A percentile compares a stretch with the other conserved stretches of the same genome.
These are phyloP conservation scores for Hansenula sp. DNA, from an alignment of 1,139 yeast species.

Conservation along the genomic window DNA sequence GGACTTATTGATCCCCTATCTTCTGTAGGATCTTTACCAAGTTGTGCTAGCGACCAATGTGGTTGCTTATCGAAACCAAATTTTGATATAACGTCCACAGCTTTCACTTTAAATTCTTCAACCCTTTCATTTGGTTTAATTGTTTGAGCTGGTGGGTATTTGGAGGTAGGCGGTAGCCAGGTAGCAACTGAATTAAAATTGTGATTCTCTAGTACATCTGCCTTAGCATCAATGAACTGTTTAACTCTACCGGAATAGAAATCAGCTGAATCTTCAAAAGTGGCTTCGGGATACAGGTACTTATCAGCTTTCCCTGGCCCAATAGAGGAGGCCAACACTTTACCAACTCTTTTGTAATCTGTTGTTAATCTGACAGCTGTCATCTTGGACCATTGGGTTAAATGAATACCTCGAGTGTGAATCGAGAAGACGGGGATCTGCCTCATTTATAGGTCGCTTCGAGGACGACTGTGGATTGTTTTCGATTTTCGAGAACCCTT, in stretches of 20 bases:
- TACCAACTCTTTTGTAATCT: no score
- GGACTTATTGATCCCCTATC: slow-evolving; percentile 13
- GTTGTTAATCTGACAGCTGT: no score
- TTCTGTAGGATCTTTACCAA: slow-evolving; percentile 14
- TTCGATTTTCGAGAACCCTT: no score
- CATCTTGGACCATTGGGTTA: no score
- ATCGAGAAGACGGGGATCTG: no score
- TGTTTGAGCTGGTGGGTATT: background rate
- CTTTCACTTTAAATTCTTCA: slow-evolving; percentile 5
- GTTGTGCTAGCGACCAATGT: slow-evolving; percentile 12
- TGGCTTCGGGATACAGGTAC: no score
- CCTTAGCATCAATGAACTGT: slow-evolving; percentile 7
- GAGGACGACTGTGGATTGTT: no score
- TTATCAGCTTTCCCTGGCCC: no score
- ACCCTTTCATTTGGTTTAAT: slow-evolving; percentile 1
- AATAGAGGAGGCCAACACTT: no score
- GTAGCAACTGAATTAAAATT: slow-evolving; percentile 15
- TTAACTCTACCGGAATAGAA: background rate
- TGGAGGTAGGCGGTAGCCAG: slow-evolving; percentile 14
- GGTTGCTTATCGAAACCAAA: slow-evolving; percentile 5
- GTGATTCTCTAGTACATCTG: slow-evolving; percentile 10
- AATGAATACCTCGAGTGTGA: no score
- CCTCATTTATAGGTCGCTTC: no score
- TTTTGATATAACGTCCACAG: background rate
- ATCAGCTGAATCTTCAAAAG: background rate